Percentiles rank a stretch among this genome's conserved stretches.
phyloP scores from a whole-genome alignment of 129 eudicot genomes.

The Tanacetum coccineum region DNA sequence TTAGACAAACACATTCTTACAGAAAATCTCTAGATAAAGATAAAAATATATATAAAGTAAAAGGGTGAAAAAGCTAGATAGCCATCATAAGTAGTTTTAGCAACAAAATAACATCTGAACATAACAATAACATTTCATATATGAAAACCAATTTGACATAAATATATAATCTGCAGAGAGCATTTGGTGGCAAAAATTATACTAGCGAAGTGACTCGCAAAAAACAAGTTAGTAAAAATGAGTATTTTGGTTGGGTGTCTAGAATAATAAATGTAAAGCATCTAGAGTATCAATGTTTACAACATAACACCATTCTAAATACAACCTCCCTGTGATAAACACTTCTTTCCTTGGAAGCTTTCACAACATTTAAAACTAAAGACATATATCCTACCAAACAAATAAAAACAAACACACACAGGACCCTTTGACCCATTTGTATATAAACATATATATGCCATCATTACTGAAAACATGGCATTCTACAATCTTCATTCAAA shows the following conservation, averaged over 20 bases:
- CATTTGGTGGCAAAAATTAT: too few species aligned
- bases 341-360: constrained; percentile 4
- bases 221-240: too few species aligned
- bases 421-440: constrained; percentile 13
- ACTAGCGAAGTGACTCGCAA: too few species aligned
- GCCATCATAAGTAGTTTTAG: neutral
- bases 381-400: constrained; percentile 3
- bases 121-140: neutral
- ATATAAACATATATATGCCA: constrained; percentile 10
- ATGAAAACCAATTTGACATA: neutral
- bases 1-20: neutral
- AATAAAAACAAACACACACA: constrained; percentile 2
- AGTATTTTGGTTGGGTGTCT: too few species aligned
- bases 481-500: constrained; percentile 3
- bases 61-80: neutral
- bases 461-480: neutral
- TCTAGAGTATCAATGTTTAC: neutral
- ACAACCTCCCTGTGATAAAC: constrained; percentile 31
- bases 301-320: constrained; percentile 17
- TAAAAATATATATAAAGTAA: too few species aligned
- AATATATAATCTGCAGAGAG: too few species aligned
- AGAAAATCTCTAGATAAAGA: too few species aligned
- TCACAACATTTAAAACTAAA: constrained; percentile 28
- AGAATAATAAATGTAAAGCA: too few species aligned
- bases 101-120: neutral